Conservation (phyloP, 208 protist genomes). For the Leishmania tarentolae region DNA sequence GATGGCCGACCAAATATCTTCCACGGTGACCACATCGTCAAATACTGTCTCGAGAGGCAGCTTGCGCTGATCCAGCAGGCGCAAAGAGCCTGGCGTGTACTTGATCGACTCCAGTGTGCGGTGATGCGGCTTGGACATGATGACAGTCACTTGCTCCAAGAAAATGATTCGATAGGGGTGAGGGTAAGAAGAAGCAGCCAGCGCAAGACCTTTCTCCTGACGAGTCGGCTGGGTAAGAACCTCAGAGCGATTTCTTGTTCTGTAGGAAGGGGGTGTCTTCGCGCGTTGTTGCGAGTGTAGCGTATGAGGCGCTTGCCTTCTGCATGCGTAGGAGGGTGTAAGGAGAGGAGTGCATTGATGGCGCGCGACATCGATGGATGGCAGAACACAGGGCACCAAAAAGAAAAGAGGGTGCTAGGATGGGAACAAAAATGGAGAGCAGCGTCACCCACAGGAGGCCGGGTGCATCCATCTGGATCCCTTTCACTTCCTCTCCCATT, state of each 20-base stretch:
- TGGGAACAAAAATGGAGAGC: neutral
- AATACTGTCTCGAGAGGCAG: slow-evolving; percentile 82
- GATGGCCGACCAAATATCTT: slow-evolving; percentile 92
- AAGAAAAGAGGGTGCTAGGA: neutral
- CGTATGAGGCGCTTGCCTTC: neutral
- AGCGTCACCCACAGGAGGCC: neutral
- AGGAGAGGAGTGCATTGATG: neutral
- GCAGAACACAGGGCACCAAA: neutral
- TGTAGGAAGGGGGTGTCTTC: neutral
- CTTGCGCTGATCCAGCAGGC: slow-evolving; percentile 85
- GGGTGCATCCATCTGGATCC: neutral
- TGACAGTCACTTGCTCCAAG: neutral
- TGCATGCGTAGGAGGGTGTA: neutral
- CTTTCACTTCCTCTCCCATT: too few relatives aligned
- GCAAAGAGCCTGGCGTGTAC: slow-evolving; percentile 63
- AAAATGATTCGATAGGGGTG: neutral
- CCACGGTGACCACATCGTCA: slow-evolving; percentile 76
- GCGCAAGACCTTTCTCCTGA: neutral
- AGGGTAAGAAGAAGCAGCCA: neutral
- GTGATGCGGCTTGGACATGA: slow-evolving; percentile 52
- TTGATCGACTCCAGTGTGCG: slow-evolving; percentile 82
- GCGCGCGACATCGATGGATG: neutral
- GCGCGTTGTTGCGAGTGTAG: neutral
- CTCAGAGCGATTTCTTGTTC: neutral
- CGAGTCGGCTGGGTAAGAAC: neutral